Conservation (phyloP, 805 yeast species). For the Pichia ethanolica region DNA sequence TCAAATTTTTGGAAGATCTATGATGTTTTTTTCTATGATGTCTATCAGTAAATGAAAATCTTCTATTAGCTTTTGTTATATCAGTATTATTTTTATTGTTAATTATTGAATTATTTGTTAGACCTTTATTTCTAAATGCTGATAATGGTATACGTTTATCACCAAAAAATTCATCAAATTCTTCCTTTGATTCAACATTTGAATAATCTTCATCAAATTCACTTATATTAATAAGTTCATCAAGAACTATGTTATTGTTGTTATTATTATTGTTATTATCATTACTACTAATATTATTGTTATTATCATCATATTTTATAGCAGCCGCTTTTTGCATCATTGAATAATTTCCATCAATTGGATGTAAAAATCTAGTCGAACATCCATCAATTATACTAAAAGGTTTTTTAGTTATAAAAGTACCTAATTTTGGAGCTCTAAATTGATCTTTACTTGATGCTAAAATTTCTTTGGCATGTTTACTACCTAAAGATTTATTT, state of each 20-base stretch:
- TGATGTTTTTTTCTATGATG: conserved; percentile 9
- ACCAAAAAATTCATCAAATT: conserved; percentile 11
- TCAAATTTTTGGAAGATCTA: conserved; percentile 9
- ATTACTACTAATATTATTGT: too few relatives aligned
- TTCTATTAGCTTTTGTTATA: conserved; percentile 10
- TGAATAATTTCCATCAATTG: conserved; percentile 26
- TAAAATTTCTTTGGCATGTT: conserved; percentile 89
- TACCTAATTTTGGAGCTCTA: conserved; percentile 86
- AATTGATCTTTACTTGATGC: conserved; percentile 78
- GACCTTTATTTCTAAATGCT: conserved; percentile 76
- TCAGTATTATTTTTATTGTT: not conserved
- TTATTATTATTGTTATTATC: conserved; percentile 10
- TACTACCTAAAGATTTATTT: conserved; percentile 56
- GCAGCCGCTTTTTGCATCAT: conserved; percentile 19
- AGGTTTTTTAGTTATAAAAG: conserved; percentile 81
- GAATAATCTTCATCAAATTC: conserved; percentile 57
- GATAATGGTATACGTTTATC: conserved; percentile 66
- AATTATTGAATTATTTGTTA: not conserved
- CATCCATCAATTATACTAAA: conserved; percentile 93
- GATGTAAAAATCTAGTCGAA: conserved; percentile 74
- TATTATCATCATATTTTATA: not conserved
- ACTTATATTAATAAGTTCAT: conserved; percentile 81
- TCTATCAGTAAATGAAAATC: conserved; percentile 20
- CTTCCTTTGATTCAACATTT: conserved; percentile 3
- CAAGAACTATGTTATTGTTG: conserved; percentile 33